Evolutionary conservation across 176 grass and related monocot genomes (phyloP).

Genomic region (Oryza rufipogon): DNA sequence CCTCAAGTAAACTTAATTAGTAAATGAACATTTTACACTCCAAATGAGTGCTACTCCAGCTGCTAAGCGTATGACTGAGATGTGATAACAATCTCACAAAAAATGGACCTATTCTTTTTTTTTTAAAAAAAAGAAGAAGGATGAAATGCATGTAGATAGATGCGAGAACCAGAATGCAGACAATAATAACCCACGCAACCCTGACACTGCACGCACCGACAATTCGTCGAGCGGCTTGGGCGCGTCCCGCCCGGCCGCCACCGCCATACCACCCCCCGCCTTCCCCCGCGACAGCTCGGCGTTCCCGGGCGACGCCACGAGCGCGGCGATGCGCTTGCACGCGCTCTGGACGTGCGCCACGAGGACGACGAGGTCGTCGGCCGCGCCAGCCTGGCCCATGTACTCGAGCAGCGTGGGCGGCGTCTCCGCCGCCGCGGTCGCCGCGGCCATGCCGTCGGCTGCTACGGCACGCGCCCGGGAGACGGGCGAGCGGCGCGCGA

Average conservation of each 20-base stretch:
- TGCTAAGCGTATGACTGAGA: neutral
- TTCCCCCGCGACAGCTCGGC: conserved; percentile 46
- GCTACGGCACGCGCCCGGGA: conserved; percentile 11
- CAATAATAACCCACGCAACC: neutral
- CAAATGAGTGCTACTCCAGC: neutral
- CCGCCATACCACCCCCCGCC: neutral
- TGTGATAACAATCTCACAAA: neutral
- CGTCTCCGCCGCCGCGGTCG: conserved; percentile 2
- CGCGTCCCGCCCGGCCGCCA: conserved; percentile 55
- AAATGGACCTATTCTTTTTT: neutral
- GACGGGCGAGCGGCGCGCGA: neutral
- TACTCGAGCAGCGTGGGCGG: conserved; percentile 62
- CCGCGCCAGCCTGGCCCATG: conserved; percentile 47
- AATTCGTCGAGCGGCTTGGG: conserved; percentile 90
- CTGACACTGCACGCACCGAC: conserved; percentile 46
- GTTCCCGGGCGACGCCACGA: conserved; percentile 70
- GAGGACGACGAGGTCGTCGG: conserved; percentile 66
- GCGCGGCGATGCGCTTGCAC: conserved; percentile 84
- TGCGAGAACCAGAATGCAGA: neutral
- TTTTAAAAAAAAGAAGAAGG: neutral
- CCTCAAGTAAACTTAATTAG: conserved; percentile 12
- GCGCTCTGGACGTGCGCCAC: conserved; percentile 80
- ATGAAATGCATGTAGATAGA: neutral
- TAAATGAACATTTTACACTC: neutral
- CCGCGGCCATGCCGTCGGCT: conserved; percentile 27